Evolutionary conservation across 495 filamentous ascomycete species (phyloP).

Genomic region (Xylaria bambusicola): DNA sequence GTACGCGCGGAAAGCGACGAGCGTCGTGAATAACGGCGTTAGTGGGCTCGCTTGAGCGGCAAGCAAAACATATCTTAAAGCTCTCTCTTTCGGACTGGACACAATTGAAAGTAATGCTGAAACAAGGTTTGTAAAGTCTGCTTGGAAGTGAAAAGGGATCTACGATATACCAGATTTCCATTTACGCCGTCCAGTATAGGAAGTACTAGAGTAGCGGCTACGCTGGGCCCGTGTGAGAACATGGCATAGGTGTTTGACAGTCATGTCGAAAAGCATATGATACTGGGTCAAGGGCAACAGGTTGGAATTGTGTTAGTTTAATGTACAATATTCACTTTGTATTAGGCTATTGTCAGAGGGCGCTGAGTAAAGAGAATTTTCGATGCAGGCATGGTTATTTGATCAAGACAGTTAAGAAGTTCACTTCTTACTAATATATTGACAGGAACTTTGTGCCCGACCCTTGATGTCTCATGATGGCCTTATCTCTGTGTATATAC

Average conservation of each 20-base stretch:
- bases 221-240: neutral
- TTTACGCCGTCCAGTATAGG: neutral
- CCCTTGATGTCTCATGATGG: neutral
- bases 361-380: neutral
- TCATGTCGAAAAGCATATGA: neutral
- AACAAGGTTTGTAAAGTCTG: neutral
- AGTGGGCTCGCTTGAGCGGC: too few species aligned
- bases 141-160: neutral
- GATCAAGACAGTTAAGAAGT: neutral
- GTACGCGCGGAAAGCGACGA: neutral
- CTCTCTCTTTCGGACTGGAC: too few species aligned
- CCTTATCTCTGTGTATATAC: neutral
- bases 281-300: neutral
- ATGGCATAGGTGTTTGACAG: neutral
- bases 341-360: neutral
- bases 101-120: neutral
- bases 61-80: too few species aligned
- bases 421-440: neutral
- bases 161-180: neutral
- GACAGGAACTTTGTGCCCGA: neutral
- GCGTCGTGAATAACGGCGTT: neutral
- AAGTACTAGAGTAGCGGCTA: neutral
- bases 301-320: neutral
- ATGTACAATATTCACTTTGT: slow-evolving; percentile 8
- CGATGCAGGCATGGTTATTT: neutral